Evolutionary conservation across 129 eudicot genomes (phyloP).

Genomic region (Sambucus nigra): DNA sequence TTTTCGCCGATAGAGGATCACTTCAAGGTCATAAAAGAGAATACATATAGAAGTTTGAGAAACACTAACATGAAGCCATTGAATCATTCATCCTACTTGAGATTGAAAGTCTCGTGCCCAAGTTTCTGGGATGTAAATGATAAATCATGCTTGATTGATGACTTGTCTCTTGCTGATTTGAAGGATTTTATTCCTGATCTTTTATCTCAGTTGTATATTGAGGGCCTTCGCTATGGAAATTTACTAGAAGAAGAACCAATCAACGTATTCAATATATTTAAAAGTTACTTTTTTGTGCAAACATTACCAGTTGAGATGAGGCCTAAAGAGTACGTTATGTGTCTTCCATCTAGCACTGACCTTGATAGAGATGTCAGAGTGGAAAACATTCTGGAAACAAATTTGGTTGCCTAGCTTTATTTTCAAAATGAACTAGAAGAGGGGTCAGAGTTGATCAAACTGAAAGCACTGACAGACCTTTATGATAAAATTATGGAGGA

Average conservation of each 20-base stretch:
- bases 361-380: conserved; percentile 68
- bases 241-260: conserved; percentile 75
- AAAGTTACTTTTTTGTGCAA: conserved; percentile 43
- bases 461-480: conserved; percentile 70
- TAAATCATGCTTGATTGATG: conserved; percentile 53
- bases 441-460: conserved; percentile 30
- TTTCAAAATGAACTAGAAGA: conserved; percentile 86
- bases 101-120: conserved; percentile 78
- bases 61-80: conserved; percentile 95
- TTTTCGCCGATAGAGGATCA: conserved; percentile 78
- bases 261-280: conserved; percentile 50
- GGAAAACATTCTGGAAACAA: conserved; percentile 77
- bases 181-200: conserved; percentile 60
- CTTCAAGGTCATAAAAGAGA: conserved; percentile 89
- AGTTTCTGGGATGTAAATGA: conserved; percentile 86
- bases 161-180: conserved; percentile 57
- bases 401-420: conserved; percentile 91
- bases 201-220: conserved; percentile 83
- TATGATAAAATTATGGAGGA: conserved; percentile 80
- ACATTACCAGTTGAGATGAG: conserved; percentile 61
- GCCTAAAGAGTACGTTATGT: conserved; percentile 65
- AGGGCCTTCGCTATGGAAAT: conserved; percentile 97
- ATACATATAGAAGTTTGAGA: conserved; percentile 69
- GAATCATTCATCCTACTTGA: conserved; percentile 62
- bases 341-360: conserved; percentile 65